phyloP scores from a whole-genome alignment of 345 rosid species.

The Gossypium longicalyx region DNA sequence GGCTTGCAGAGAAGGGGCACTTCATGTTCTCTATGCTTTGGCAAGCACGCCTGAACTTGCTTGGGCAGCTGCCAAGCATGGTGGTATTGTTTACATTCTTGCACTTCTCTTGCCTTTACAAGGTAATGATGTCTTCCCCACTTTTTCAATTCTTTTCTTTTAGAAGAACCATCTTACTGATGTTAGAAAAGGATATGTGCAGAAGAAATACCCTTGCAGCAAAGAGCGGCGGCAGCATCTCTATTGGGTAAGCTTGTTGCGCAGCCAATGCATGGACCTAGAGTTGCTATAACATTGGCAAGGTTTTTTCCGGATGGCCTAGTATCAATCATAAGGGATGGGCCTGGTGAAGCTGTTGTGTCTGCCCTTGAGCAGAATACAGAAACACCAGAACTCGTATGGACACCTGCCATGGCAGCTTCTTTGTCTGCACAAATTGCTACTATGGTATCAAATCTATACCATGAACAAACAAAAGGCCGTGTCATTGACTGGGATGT shows the following conservation, averaged over 20 bases:
- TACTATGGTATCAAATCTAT: slow-evolving; percentile 89
- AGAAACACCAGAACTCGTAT: slow-evolving; percentile 97
- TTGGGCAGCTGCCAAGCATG: slow-evolving; percentile 99
- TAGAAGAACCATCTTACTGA: slow-evolving; percentile 19
- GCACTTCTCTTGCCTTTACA: slow-evolving; percentile 91
- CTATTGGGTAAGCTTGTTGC: slow-evolving; percentile 93
- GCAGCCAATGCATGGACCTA: slow-evolving; percentile 99
- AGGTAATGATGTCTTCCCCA: slow-evolving; percentile 42
- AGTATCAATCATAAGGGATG: slow-evolving; percentile 89
- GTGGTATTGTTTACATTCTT: slow-evolving; percentile 94
- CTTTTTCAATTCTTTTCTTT: slow-evolving; percentile 16
- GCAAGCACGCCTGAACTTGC: slow-evolving; percentile 98
- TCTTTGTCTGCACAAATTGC: slow-evolving; percentile 93
- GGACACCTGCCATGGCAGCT: slow-evolving; percentile 99
- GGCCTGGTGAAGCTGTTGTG: slow-evolving; percentile 97
- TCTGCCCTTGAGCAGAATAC: slow-evolving; percentile 86
- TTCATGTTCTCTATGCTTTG: slow-evolving; percentile 97
- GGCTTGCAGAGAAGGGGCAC: slow-evolving; percentile 85
- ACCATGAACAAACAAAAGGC: slow-evolving; percentile 94
- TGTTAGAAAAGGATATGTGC: slow-evolving; percentile 33
- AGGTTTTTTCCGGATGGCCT: slow-evolving; percentile 97
- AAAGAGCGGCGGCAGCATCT: slow-evolving; percentile 95
- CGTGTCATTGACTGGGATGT: slow-evolving; percentile 93
- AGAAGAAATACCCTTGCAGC: slow-evolving; percentile 94
- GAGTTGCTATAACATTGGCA: slow-evolving; percentile 93